Percentiles rank a stretch among this genome's conserved stretches.
These are phyloP conservation scores for Quambalaria eucalypti DNA, from an alignment of 1,284 basidiomycete species.

Conservation along the genomic window DNA sequence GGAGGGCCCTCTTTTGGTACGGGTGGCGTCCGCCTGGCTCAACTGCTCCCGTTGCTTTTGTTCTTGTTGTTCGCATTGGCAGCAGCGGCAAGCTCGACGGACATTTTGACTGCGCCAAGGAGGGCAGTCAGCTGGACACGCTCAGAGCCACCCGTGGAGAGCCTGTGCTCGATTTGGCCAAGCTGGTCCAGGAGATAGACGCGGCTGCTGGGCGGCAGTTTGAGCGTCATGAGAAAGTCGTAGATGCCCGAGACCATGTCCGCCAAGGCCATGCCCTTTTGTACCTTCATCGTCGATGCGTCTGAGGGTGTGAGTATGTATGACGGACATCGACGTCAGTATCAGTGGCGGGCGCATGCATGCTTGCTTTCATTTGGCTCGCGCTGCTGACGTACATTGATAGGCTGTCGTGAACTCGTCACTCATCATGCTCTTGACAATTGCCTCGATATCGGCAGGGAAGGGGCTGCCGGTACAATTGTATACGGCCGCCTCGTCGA, in stretches of 20 bases:
- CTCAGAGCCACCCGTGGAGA: conserved; percentile 86
- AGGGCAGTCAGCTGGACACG: conserved; percentile 88
- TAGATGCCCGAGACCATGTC: conserved; percentile 89
- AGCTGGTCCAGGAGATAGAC: conserved; percentile 80
- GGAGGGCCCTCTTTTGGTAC: too few species aligned
- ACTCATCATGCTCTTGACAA: conserved; percentile 89
- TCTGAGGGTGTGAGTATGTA: conserved; percentile 56
- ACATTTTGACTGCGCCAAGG: conserved; percentile 84
- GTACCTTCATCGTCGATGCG: conserved; percentile 75
- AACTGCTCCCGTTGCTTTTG: not conserved
- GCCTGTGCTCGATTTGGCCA: conserved; percentile 75
- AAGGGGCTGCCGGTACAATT: conserved; percentile 94
- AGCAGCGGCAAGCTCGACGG: conserved; percentile 59
- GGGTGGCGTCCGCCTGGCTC: too few species aligned
- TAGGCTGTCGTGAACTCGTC: conserved; percentile 93
- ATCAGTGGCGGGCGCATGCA: not conserved
- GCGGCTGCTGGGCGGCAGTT: conserved; percentile 73
- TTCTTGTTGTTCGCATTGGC: not conserved
- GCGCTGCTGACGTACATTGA: conserved; percentile 57
- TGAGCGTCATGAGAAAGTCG: conserved; percentile 77
- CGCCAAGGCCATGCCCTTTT: conserved; percentile 86
- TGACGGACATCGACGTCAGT: too few species aligned
- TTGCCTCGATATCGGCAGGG: conserved; percentile 81
- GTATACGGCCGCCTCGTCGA: conserved; percentile 85
- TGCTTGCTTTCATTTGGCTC: not conserved